Evolutionary conservation across 306 rosid species (phyloP).

Genomic region (Carpinus fangiana): DNA sequence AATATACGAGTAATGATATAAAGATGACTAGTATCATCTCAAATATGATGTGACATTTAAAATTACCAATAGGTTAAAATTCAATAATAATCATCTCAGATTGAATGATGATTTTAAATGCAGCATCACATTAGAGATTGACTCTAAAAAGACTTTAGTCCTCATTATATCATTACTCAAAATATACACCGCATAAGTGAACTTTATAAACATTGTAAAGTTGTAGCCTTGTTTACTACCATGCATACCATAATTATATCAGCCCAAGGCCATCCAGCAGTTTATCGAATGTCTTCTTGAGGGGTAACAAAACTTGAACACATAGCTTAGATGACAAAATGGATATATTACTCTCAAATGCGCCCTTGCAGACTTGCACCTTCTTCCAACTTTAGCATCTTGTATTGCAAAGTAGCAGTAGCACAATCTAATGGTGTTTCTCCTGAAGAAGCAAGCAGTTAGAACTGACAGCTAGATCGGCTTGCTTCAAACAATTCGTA

Average conservation of each 20-base stretch:
- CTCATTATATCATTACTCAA: too few species aligned
- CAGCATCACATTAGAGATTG: too few species aligned
- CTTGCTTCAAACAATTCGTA: neutral
- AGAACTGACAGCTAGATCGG: constrained; percentile 22
- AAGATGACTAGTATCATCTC: too few species aligned
- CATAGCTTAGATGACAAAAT: constrained; percentile 14
- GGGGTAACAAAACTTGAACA: constrained; percentile 26
- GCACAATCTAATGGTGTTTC: constrained; percentile 97
- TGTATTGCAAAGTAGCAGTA: constrained; percentile 81
- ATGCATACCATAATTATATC: neutral
- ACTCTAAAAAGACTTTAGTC: too few species aligned
- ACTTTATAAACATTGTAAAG: neutral
- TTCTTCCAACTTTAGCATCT: constrained; percentile 73
- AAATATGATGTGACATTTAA: too few species aligned
- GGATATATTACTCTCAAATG: constrained; percentile 24
- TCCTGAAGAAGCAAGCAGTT: constrained; percentile 50
- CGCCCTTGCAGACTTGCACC: constrained; percentile 29
- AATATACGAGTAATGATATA: neutral
- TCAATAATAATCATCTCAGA: too few species aligned
- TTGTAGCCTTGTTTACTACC: neutral
- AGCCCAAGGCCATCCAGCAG: constrained; percentile 2
- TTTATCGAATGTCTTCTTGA: constrained; percentile 24
- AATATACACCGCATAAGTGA: neutral
- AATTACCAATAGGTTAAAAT: too few species aligned
- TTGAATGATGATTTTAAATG: too few species aligned